Evolutionary conservation across 192 early-diverging fungal genomes (phyloP).

Genomic region (Coemansia sp.): DNA sequence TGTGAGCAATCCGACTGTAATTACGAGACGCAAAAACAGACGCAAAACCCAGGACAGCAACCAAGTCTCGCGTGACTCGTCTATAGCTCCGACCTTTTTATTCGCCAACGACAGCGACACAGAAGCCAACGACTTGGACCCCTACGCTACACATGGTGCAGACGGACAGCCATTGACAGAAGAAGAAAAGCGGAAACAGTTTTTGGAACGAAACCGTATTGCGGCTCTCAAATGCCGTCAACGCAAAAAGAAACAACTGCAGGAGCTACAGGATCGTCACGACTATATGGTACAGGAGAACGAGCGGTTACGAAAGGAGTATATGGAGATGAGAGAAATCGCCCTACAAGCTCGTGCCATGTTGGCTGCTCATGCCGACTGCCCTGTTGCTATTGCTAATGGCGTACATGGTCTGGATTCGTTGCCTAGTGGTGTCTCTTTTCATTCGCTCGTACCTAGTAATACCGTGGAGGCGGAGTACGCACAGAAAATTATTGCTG

Average conservation of each 20-base stretch:
- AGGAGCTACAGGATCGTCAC: conserved; percentile 68
- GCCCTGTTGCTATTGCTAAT: conserved; percentile 68
- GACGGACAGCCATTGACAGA: conserved; percentile 15
- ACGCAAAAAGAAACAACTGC: conserved; percentile 90
- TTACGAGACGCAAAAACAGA: background rate
- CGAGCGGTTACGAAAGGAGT: conserved; percentile 38
- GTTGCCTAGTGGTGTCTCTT: conserved; percentile 30
- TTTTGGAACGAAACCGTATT: conserved; percentile 86
- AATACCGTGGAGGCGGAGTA: conserved; percentile 27
- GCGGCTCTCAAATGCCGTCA: conserved; percentile 92
- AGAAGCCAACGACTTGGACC: background rate
- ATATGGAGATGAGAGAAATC: conserved; percentile 64
- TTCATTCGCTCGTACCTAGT: conserved; percentile 25
- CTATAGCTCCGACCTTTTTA: too few species aligned
- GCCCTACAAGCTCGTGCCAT: conserved; percentile 77
- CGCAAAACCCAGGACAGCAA: background rate
- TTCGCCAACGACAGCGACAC: background rate
- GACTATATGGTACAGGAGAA: conserved; percentile 50
- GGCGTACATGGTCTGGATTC: conserved; percentile 63
- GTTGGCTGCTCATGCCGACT: conserved; percentile 78
- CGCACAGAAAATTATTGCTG: conserved; percentile 43
- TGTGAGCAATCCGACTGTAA: background rate
- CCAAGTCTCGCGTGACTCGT: background rate
- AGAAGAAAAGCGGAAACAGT: conserved; percentile 81
- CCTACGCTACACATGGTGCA: background rate